Evolutionary conservation across 805 yeast species (phyloP).

Genomic region (Ogataea glucozyma): DNA sequence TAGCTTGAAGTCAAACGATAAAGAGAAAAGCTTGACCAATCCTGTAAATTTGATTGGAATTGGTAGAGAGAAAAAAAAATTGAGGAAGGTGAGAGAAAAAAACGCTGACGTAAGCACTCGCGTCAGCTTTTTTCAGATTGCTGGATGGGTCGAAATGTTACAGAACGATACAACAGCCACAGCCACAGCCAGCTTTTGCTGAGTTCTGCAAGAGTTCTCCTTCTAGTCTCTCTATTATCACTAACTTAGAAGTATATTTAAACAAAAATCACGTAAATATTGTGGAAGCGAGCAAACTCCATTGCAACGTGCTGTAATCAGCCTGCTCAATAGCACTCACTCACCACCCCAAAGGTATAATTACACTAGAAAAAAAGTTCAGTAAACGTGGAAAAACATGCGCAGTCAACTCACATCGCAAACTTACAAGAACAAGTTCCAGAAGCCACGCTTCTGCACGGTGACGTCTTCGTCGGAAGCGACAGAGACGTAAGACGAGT

Average conservation of each 20-base stretch:
- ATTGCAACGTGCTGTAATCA: no score
- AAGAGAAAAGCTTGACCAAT: conserved; percentile 15
- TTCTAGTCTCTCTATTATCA: no score
- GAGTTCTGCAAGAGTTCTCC: no score
- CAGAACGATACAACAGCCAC: no score
- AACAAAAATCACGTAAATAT: no score
- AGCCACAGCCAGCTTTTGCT: no score
- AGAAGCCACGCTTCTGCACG: conserved; percentile 22
- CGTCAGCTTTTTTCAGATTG: neutral
- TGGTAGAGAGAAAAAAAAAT: conserved; percentile 5
- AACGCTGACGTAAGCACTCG: neutral
- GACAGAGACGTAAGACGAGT: conserved; percentile 16
- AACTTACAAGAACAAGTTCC: conserved; percentile 20
- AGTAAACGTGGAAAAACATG: conserved; percentile 4
- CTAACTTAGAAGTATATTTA: no score
- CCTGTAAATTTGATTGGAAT: conserved; percentile 18
- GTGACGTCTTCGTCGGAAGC: conserved; percentile 16
- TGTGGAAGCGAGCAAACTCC: no score
- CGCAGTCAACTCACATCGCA: neutral
- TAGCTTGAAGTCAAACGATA: neutral
- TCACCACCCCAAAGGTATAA: neutral
- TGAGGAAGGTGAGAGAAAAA: neutral
- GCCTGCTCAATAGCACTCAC: no score
- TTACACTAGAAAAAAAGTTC: conserved; percentile 1
- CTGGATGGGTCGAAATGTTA: no score